A percentile compares a stretch with the other conserved stretches of the same genome.
These are phyloP conservation scores for Coemansia brasiliensis DNA, from an alignment of 192 early-diverging fungal genomes.

Conservation along the genomic window DNA sequence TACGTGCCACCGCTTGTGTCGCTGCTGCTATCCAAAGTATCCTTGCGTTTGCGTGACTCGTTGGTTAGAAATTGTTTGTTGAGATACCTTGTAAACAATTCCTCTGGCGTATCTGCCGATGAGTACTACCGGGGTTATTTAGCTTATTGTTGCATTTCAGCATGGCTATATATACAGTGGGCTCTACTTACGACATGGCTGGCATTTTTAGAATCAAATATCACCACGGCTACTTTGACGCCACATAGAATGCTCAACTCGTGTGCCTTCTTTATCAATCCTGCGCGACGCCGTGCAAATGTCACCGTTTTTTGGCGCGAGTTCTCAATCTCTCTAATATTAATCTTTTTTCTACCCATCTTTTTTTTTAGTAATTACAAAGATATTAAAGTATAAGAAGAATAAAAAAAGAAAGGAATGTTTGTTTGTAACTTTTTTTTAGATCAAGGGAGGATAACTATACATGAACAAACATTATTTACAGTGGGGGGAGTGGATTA, in stretches of 20 bases:
- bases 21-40: constrained; percentile 5
- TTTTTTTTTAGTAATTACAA: neutral
- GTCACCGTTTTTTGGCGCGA: constrained; percentile 53
- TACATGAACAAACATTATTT: neutral
- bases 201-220: constrained; percentile 56
- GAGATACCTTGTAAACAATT: constrained; percentile 45
- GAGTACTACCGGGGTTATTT: constrained; percentile 35
- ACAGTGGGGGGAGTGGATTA: constrained; percentile 1
- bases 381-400: neutral
- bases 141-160: too few species aligned
- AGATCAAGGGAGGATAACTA: too few species aligned
- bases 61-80: constrained; percentile 58
- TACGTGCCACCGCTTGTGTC: constrained; percentile 21
- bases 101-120: constrained; percentile 37
- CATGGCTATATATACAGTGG: too few species aligned
- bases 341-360: constrained; percentile 59
- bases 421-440: neutral
- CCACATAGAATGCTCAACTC: constrained; percentile 55
- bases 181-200: constrained; percentile 52
- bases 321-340: constrained; percentile 55
- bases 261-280: constrained; percentile 58
- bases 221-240: constrained; percentile 50
- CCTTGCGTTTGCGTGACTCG: constrained; percentile 54
- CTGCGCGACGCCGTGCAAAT: constrained; percentile 53
- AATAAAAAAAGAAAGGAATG: constrained; percentile 5